Base-by-base conservation (phyloP, 2,329 filamentous ascomycete genomes). In the Xylogone sp. region DNA sequence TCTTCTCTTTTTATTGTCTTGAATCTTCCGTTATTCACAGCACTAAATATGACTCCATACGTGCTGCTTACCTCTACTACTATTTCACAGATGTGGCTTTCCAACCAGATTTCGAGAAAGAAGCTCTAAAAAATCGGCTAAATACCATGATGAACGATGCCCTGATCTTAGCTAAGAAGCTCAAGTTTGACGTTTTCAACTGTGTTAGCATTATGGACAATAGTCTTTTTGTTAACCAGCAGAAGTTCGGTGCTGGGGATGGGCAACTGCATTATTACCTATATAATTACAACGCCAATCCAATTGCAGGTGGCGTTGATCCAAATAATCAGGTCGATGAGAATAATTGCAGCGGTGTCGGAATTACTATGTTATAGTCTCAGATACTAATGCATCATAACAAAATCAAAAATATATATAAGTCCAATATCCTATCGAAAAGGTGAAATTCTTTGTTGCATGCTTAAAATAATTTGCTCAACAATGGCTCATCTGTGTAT, bases 251-350 rank as follows among this genome's bases (percentile, higher is more conserved):
- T 43, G 86, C 88, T 4, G 94, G 94, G 27, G 94, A 99, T 68
- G 94, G 94, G 45, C 90, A 94, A 69, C 77, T 99, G 62, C 91
- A 99, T 71, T 99, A 92, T 73, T 99, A 99, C 70, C 77, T 99
- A 27, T 99, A 95, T 79, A 99, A 99, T 73, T 99, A 97, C 76
- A 84, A 90, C 52, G 89, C 90, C 12, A 85, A 88, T 54, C 84
- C 86, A n/a, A 87, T 99, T 63, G 75, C 83, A 1, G 92, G 94
- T 46, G 94, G 94, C 20, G 84, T 97, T 43, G 85, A 97, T 68
- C 79, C 80, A 63, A 83, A 80, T 64, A 96, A 95, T 67, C 74
- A 83, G 61, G 76, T 93, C 39, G 92, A 96, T 66, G 82, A 86
- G 60, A 80, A n/a, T n/a, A n/a, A 82, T 56, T 82, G 91, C 66